Evolutionary conservation across 2,329 filamentous ascomycete genomes (phyloP).

Genomic region (Mycosphaerella sp.): DNA sequence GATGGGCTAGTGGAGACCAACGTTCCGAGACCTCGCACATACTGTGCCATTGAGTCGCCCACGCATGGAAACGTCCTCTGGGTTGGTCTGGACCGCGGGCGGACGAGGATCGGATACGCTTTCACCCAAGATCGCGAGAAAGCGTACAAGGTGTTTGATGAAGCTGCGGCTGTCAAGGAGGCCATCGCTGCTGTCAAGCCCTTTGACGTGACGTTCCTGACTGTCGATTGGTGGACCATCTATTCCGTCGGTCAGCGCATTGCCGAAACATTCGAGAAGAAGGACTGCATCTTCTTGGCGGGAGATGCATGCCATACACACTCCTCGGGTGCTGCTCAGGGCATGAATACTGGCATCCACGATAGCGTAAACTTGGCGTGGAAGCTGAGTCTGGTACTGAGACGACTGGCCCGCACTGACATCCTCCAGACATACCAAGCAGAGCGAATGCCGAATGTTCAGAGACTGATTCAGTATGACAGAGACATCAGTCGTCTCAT

Average conservation of each 20-base stretch:
- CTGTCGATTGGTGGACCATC: slow-evolving; percentile 42
- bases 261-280: slow-evolving; percentile 21
- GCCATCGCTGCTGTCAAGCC: slow-evolving; percentile 39
- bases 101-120: slow-evolving; percentile 50
- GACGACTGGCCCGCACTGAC: slow-evolving; percentile 11
- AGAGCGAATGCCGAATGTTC: slow-evolving; percentile 21
- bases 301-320: slow-evolving; percentile 35
- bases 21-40: slow-evolving; percentile 42
- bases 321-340: slow-evolving; percentile 34
- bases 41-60: slow-evolving; percentile 46
- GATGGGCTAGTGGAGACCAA: slow-evolving; percentile 47
- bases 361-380: slow-evolving; percentile 36
- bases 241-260: slow-evolving; percentile 42
- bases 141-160: slow-evolving; percentile 20
- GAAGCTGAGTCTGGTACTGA: slow-evolving; percentile 22
- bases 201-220: slow-evolving; percentile 36
- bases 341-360: slow-evolving; percentile 35
- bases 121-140: slow-evolving; percentile 39
- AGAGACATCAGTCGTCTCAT: slow-evolving; percentile 22
- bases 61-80: slow-evolving; percentile 48
- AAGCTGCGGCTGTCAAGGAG: slow-evolving; percentile 32
- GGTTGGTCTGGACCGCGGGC: slow-evolving; percentile 49
- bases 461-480: slow-evolving; percentile 23
- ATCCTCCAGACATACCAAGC: slow-evolving; percentile 19
- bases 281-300: slow-evolving; percentile 25